Base-by-base conservation (phyloP, 148 eudicot genomes). In the Silene latifolia region DNA sequence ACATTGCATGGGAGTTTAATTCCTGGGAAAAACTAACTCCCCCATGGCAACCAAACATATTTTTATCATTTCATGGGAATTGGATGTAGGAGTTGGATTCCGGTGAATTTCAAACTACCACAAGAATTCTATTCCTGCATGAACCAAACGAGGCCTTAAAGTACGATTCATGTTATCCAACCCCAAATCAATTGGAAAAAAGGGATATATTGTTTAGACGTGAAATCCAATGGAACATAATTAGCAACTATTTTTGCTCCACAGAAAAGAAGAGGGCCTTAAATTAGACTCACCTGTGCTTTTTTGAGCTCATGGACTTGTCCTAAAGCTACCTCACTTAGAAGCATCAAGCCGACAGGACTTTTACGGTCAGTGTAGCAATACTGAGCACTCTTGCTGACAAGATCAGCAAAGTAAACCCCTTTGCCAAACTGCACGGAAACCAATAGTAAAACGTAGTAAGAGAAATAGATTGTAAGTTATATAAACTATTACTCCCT, bases 371-470 rank as follows among this genome's bases (percentile, higher is more conserved):
- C 94, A 10, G 99, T 90, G 79, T 5, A 96, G 79, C 99, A 96
- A 80, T 96, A 92, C 75, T 96, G 99, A 62, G 99, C 98, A 84
- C 99, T 96, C 89, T 96, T 96, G 76, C 99, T 96, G 74, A 96
- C 99, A 82, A 92, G 85, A 75, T 96, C 99, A 72, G 99, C 99
- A 85, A 96, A 96, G 83, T 96, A 96, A 27, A 96, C 61, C 69
- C 99, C 99, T 83, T 96, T 96, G 72, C 99, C 99, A 87, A 96
- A 96, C 99, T 92, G 82, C 86, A 87, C 25, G n/a, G n/a, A n/a
- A n/a, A n/a, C n/a, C n/a, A 4, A 59, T 20, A n/a, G 68, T 59
- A 53, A 60, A 51, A 2, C n/a, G 24, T 29, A 53, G 18, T 67
- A 44, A 47, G 32, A 54, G 65, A 48, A 46, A 44, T 47, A 72